Percentiles rank a stretch among this genome's conserved stretches.
These are phyloP conservation scores for Ceratocystis destructans DNA, from an alignment of 2,329 filamentous ascomycete genomes.

Conservation along the genomic window DNA sequence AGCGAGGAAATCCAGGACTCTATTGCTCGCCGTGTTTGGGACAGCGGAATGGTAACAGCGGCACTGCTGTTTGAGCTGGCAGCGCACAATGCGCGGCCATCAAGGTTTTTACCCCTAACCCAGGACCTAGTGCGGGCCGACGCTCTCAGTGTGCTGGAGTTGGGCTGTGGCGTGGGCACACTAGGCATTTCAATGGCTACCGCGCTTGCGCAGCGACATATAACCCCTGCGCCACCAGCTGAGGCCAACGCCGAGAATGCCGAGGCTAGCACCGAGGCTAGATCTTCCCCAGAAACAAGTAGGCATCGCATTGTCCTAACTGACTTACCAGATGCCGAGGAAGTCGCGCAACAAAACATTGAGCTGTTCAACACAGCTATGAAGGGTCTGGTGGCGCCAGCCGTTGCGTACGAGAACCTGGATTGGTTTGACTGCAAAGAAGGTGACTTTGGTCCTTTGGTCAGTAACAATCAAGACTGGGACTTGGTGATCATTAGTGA, in stretches of 20 bases:
- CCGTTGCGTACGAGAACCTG: constrained; percentile 39
- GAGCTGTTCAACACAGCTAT: constrained; percentile 21
- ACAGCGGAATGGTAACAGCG: constrained; percentile 38
- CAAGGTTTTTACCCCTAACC: constrained; percentile 6
- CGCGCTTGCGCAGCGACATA: constrained; percentile 24
- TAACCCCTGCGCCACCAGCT: background rate
- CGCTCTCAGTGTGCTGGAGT: constrained; percentile 32
- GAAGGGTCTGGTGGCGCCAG: constrained; percentile 17
- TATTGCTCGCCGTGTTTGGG: constrained; percentile 47
- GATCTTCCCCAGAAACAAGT: background rate
- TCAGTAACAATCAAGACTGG: constrained; percentile 30
- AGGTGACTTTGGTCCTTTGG: constrained; percentile 33
- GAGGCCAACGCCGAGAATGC: background rate
- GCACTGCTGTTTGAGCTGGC: constrained; percentile 24
- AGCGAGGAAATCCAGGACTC: constrained; percentile 47
- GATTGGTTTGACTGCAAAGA: constrained; percentile 41
- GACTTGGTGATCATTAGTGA: constrained; percentile 44
- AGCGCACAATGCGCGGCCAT: background rate
- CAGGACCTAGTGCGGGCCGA: background rate
- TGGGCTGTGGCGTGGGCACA: constrained; percentile 44
- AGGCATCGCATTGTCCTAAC: constrained; percentile 36
- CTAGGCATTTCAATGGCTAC: constrained; percentile 37
- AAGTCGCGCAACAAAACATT: constrained; percentile 37
- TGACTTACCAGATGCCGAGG: constrained; percentile 41
- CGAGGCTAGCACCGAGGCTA: background rate